Evolutionary conservation across 1,284 basidiomycete species (phyloP), one percentile per base, ranked within the genome.

Genomic region (Puccinia triticina): DNA sequence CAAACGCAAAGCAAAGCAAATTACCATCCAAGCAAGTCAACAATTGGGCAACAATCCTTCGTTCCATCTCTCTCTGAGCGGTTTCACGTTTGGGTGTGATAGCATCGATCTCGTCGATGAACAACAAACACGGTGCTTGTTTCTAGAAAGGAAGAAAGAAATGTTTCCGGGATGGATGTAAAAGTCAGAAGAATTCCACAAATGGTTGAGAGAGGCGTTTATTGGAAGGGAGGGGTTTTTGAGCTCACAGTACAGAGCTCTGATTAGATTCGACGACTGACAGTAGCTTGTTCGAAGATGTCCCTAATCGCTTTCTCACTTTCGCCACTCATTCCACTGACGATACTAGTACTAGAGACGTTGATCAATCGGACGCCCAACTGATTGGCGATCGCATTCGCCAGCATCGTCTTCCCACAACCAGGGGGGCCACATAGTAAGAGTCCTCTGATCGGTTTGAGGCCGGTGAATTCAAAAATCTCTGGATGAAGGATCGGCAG

Each of bases 11-110:
- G 40, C 40, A 23, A 5, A 40, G 5, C 21, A 50, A 86, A 89
- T 71, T 84, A 95, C 94, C 95, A 87, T 98, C 96, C 92, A 99
- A 96, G 88, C 95, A 98, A 0, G 96, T 99, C 76, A 98, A 88
- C 79, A 98, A 93, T 87, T 99, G 96, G 0, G 95, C 96, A 11
- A 99, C 96, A 83, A 99, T 98, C 11, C 96, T 90, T 61, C 96
- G 89, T 86, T 99, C 96, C 96, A 98, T 99, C 88, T 99, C 96
- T 83, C 96, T 89, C 86, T 96, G 95, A 0, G 96, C 96, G 84
- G 93, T 98, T 88, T 98, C 96, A 83, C 96, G 90, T 88, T 99
- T 99, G 0, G 95, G 95, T 0, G 96, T 98, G 84, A 99, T 97
- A 8, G 96, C 95, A 86, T 99, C 96, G 50, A 99, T 97, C 87